Evolutionary conservation across 1,139 yeast species (phyloP).

Genomic region (Candida tunisiensis): DNA sequence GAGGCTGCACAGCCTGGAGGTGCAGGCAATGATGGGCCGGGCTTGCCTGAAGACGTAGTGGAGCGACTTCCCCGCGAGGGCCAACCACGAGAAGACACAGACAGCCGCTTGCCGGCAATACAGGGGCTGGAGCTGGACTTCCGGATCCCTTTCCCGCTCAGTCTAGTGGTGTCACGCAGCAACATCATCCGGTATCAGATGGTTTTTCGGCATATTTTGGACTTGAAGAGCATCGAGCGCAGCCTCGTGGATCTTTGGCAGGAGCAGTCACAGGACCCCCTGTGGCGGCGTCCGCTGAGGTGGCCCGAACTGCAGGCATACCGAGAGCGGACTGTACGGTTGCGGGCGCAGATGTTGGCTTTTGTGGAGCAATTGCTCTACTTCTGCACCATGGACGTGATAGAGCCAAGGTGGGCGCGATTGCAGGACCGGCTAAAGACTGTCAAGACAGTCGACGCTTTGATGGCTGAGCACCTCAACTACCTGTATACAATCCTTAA

Average conservation of each 20-base stretch:
- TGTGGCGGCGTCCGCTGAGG: conserved; percentile 42
- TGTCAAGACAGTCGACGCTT: conserved; percentile 30
- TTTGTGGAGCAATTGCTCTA: conserved; percentile 39
- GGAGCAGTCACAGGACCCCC: conserved; percentile 46
- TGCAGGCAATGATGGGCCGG: too few species aligned
- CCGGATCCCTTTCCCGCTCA: conserved; percentile 72
- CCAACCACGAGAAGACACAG: too few species aligned
- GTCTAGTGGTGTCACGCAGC: conserved; percentile 53
- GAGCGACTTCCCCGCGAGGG: not conserved
- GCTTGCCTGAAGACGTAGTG: not conserved
- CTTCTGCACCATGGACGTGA: conserved; percentile 43
- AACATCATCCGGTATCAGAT: conserved; percentile 67
- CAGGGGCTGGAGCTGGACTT: conserved; percentile 52
- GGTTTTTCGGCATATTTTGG: conserved; percentile 53
- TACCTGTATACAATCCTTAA: conserved; percentile 49
- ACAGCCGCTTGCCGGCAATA: conserved; percentile 20
- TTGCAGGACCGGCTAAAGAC: conserved; percentile 20
- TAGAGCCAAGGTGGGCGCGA: conserved; percentile 36
- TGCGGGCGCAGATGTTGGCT: conserved; percentile 46
- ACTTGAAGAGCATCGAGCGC: conserved; percentile 44
- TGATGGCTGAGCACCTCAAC: conserved; percentile 35
- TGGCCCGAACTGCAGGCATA: conserved; percentile 31
- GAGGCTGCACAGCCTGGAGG: not conserved
- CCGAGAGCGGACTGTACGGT: conserved; percentile 38
- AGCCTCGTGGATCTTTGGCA: conserved; percentile 55